Conservation (phyloP, 2,329 filamentous ascomycete species). For the Fusarium metavorans region DNA sequence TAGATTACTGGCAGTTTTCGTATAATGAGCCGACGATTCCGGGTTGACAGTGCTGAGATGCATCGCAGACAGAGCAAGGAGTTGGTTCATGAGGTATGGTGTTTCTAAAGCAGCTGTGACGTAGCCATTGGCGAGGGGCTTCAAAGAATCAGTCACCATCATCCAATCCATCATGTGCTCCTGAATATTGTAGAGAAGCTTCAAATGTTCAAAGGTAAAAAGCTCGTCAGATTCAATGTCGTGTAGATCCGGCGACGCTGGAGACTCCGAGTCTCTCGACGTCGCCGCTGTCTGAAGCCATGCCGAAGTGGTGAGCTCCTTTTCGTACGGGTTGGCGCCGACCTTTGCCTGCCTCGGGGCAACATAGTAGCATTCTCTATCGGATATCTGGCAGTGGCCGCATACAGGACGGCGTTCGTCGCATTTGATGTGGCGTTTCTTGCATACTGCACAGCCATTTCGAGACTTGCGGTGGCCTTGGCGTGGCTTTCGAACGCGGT, state of each 20-base stretch:
- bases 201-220: constrained; percentile 20
- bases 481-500: constrained; percentile 1
- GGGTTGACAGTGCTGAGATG: neutral
- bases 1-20: neutral
- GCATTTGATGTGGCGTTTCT: constrained; percentile 28
- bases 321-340: neutral
- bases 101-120: constrained; percentile 5
- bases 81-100: constrained; percentile 27
- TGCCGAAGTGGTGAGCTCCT: neutral
- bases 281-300: neutral
- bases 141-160: neutral
- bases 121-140: neutral
- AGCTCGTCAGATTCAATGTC: neutral
- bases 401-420: constrained; percentile 21
- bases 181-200: constrained; percentile 12
- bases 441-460: constrained; percentile 24
- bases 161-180: constrained; percentile 1
- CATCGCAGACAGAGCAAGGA: constrained; percentile 25
- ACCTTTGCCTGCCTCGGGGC: neutral
- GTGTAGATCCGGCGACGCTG: neutral
- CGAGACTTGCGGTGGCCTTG: constrained; percentile 30
- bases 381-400: constrained; percentile 16
- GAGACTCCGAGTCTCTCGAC: neutral
- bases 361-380: neutral
- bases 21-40: neutral